A percentile compares a stretch with the other conserved stretches of the same genome.
phyloP scores from a whole-genome alignment of 208 protist genomes.

The Porcisia hertigi region DNA sequence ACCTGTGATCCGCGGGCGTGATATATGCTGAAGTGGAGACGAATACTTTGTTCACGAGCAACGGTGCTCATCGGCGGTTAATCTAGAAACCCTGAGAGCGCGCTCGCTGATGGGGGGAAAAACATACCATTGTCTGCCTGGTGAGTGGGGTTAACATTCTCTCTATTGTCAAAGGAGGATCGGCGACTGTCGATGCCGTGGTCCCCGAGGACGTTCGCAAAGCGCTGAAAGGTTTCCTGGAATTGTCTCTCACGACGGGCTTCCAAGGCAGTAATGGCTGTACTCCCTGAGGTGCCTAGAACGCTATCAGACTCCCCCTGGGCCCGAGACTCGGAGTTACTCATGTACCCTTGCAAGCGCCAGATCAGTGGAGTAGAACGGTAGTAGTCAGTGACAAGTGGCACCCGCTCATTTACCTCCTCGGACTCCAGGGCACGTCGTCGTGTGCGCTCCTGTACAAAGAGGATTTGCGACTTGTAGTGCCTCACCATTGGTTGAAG shows the following conservation, averaged over 20 bases:
- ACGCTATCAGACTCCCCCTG: conserved; percentile 4
- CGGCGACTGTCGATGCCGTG: background rate
- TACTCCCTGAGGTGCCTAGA: conserved; percentile 8
- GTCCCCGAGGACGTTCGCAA: conserved; percentile 2
- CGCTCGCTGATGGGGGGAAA: background rate
- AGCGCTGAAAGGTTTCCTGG: conserved; percentile 19
- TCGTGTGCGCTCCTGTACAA: conserved; percentile 47
- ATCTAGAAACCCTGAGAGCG: background rate
- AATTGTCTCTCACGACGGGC: conserved; percentile 17
- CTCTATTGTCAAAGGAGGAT: background rate
- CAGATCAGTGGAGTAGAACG: conserved; percentile 16
- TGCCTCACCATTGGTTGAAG: conserved; percentile 46
- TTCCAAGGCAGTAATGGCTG: conserved; percentile 8
- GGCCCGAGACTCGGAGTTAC: background rate
- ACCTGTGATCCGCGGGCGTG: background rate
- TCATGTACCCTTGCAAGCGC: conserved; percentile 10
- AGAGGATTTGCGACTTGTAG: conserved; percentile 53
- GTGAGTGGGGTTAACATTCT: background rate
- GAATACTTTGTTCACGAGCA: background rate
- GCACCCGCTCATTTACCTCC: conserved; percentile 39
- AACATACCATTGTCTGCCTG: background rate
- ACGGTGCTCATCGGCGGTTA: background rate
- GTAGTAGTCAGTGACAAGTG: conserved; percentile 24
- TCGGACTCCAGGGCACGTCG: conserved; percentile 44
- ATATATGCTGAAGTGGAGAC: conserved; percentile 12